Evolutionary conservation across 768 basidiomycete genomes (phyloP), one percentile per base, ranked within the genome.

Genomic region (Naganishia vaughanmartiniae): DNA sequence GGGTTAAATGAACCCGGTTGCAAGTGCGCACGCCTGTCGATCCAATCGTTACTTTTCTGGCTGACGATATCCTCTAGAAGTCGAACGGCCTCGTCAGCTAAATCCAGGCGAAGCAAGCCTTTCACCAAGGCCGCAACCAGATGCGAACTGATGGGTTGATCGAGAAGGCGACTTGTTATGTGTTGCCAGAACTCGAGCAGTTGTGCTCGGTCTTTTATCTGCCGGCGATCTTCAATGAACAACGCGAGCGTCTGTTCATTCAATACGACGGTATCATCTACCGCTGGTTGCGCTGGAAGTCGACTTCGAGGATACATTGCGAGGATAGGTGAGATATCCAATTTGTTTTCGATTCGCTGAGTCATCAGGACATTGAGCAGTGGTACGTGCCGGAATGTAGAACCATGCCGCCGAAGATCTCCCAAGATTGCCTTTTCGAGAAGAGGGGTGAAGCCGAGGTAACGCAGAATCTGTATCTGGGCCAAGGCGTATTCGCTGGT

Each of bases 381-480:
- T 19, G 60, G 60, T 12, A 63, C 60, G 26, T 63, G 60, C 12
- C 28, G 24, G 26, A 24, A 19, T 28, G 36, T 30, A 36, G 39
- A 42, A 26, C 60, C 60, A n/a, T 36, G 36, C 12, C 28, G 60
- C 39, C 39, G 60, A 26, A 63, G 60, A 63, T 63, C 60, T 28
- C 28, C 42, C n/a, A 63, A 26, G 39, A 63, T 63, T 19, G 24
- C 10, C 42, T 63, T 63, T 28, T 63, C 60, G 21, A 63, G 15
- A 26, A 63, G 60, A n/a, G 60, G 60, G 10, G 60, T 45, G 15
- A 63, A 63, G 42, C 60, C 60, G 2, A 63, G 60, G 24, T 63
- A 26, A n/a, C 39, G 60, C n/a, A 63, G 36, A 26, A 30, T 42
- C 21, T 36, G 24, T 11, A 63, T 63, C 42, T 42, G 24, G 2